Conservation (phyloP, 2,329 filamentous ascomycete species). For the Claviceps monticola region DNA sequence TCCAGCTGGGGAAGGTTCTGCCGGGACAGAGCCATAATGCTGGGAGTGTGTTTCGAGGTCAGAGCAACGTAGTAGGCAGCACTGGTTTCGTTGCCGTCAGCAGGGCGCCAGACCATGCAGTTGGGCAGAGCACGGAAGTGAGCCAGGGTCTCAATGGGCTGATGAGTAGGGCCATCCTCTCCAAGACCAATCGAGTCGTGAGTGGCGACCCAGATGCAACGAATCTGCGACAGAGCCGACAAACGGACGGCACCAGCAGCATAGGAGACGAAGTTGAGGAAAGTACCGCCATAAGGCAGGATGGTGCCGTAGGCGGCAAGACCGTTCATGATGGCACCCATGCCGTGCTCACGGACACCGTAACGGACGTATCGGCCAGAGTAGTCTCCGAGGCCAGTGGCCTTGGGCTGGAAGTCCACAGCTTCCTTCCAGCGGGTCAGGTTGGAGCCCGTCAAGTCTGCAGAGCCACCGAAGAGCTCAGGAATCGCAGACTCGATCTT, state of each 20-base stretch:
- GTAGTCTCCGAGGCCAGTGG: constrained; percentile 76
- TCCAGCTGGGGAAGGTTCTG: constrained; percentile 98
- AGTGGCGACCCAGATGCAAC: constrained; percentile 88
- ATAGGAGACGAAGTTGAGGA: constrained; percentile 99
- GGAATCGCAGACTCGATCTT: constrained; percentile 74
- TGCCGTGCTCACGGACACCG: constrained; percentile 82
- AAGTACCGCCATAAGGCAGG: constrained; percentile 88
- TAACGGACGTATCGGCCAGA: constrained; percentile 84
- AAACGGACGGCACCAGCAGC: constrained; percentile 90
- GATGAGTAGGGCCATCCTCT: constrained; percentile 96
- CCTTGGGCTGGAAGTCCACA: constrained; percentile 90
- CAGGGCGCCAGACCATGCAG: constrained; percentile 98
- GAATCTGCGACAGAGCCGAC: constrained; percentile 79
- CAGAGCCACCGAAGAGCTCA: constrained; percentile 89
- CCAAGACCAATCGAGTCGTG: constrained; percentile 99
- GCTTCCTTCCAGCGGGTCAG: constrained; percentile 96
- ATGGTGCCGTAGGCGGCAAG: constrained; percentile 89
- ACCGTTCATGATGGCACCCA: constrained; percentile 92
- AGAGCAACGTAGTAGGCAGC: constrained; percentile 94
- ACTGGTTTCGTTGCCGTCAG: constrained; percentile 95
- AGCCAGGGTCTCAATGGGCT: constrained; percentile 94
- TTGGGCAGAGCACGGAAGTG: constrained; percentile 99
- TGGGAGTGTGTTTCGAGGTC: constrained; percentile 78
- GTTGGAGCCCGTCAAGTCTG: constrained; percentile 96
- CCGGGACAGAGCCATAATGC: constrained; percentile 85